Conservation (phyloP, 2,329 filamentous ascomycete species). For the Botrytis deweyae region DNA sequence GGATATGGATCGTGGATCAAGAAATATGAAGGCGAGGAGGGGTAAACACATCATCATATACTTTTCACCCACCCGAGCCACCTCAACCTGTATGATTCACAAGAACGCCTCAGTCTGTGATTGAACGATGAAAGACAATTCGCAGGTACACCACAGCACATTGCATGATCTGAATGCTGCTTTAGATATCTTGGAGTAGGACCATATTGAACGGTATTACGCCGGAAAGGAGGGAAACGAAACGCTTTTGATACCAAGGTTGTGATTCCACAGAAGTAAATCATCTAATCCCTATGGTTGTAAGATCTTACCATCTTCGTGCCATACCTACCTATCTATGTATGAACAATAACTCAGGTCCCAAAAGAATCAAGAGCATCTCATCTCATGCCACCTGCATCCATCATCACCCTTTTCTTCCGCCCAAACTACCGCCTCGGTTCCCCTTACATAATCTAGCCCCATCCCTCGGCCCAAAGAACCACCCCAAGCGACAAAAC, state of each 20-base stretch:
- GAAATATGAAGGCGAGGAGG: background rate
- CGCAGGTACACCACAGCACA: background rate
- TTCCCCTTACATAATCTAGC: slow-evolving; percentile 12
- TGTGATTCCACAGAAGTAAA: background rate
- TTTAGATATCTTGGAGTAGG: background rate
- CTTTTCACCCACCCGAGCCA: background rate
- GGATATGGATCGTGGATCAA: background rate
- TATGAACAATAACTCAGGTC: background rate
- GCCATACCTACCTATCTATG: background rate
- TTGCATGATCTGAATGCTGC: slow-evolving; percentile 14
- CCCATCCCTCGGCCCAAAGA: background rate
- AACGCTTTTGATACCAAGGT: background rate
- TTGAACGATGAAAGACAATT: slow-evolving; percentile 6
- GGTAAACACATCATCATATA: slow-evolving; percentile 7
- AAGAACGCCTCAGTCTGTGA: slow-evolving; percentile 1
- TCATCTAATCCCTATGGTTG: background rate
- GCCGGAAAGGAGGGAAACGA: background rate
- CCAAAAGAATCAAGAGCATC: background rate
- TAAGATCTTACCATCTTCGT: too few relatives aligned
- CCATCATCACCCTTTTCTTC: background rate
- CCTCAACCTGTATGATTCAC: background rate
- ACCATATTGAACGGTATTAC: background rate
- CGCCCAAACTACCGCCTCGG: background rate
- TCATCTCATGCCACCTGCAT: background rate
- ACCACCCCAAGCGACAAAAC: slow-evolving; percentile 4